Evolutionary conservation across 2,329 filamentous ascomycete genomes (phyloP).

Genomic region (Colletotrichum gloeosporioides): DNA sequence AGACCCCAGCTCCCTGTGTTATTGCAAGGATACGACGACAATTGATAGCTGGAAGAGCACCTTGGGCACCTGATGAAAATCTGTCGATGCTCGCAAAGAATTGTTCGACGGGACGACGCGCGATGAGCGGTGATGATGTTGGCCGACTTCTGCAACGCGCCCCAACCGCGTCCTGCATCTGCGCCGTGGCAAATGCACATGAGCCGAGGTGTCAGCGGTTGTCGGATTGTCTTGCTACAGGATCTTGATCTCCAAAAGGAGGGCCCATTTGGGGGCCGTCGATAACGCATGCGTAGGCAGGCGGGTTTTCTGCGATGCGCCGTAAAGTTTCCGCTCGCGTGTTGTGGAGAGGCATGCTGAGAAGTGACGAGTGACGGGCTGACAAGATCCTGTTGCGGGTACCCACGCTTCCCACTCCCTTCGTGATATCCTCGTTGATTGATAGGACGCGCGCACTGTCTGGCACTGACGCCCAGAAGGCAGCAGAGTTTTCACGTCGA

Average conservation of each 20-base stretch:
- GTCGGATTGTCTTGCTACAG: conserved; percentile 7
- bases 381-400: neutral
- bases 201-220: neutral
- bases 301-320: conserved; percentile 14
- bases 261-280: conserved; percentile 6
- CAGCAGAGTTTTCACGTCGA: conserved; percentile 10
- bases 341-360: conserved; percentile 3
- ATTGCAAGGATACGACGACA: neutral
- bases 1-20: conserved; percentile 12
- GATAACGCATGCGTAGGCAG: conserved; percentile 8
- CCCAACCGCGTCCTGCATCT: neutral
- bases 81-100: neutral
- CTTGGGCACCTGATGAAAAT: neutral
- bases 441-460: conserved; percentile 8
- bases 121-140: neutral
- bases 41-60: neutral
- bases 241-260: conserved; percentile 6
- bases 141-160: conserved; percentile 8
- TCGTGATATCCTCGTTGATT: neutral
- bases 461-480: conserved; percentile 4
- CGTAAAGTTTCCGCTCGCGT: conserved; percentile 15
- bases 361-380: conserved; percentile 9
- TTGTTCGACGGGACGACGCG: neutral
- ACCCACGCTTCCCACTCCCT: neutral
- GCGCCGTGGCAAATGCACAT: neutral